Conservation (phyloP, 345 rosid species). For the Populus alba region DNA sequence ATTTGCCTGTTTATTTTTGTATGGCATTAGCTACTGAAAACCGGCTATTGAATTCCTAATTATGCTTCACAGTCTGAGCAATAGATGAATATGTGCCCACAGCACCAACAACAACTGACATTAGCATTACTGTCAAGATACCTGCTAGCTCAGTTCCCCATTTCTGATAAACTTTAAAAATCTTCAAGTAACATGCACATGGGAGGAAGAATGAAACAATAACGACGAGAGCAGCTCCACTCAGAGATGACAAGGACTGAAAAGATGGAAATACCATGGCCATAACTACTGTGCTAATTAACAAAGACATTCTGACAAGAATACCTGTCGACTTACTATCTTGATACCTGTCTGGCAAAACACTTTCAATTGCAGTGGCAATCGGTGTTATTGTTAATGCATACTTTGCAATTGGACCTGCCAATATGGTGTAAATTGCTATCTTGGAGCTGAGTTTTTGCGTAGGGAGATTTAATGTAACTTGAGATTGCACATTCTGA, state of each 20-base stretch:
- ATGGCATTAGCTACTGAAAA: no score
- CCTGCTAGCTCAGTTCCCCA: conserved; percentile 32
- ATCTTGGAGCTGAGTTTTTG: conserved; percentile 45
- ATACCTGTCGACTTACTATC: conserved; percentile 21
- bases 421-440: conserved; percentile 67
- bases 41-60: no score
- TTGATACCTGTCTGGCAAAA: conserved; percentile 31
- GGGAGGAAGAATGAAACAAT: conserved; percentile 49
- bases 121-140: conserved; percentile 24
- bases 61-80: not conserved
- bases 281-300: conserved; percentile 43
- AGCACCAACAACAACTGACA: conserved; percentile 33
- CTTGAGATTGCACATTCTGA: conserved; percentile 41
- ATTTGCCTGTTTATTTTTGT: no score
- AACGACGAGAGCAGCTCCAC: conserved; percentile 59
- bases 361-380: conserved; percentile 34
- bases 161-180: conserved; percentile 36
- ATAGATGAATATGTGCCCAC: conserved; percentile 56
- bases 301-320: conserved; percentile 39
- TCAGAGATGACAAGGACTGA: conserved; percentile 52
- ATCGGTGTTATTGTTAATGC: conserved; percentile 61
- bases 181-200: conserved; percentile 53
- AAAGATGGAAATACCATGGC: conserved; percentile 54
- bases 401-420: conserved; percentile 55
- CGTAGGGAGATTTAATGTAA: conserved; percentile 55